A percentile compares a stretch with the other conserved stretches of the same genome.
Evolutionary conservation across 2,329 filamentous ascomycete species (phyloP).

Genomic region (Fusarium keratoplasticum): DNA sequence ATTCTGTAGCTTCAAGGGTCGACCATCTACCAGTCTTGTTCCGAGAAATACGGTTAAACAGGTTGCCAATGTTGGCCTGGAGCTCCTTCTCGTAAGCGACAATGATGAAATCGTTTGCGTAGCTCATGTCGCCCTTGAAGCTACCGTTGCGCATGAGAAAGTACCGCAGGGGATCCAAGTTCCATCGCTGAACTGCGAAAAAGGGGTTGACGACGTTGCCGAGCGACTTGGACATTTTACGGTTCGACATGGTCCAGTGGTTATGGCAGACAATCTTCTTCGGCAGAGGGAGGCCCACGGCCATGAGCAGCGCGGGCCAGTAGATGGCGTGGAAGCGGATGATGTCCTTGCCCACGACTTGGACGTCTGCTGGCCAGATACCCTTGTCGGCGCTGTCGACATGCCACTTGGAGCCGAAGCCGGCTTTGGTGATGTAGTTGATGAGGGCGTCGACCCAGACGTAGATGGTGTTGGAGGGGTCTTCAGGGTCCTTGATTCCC

Average conservation of each 20-base stretch:
- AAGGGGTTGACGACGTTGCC: conserved; percentile 97
- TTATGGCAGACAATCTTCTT: conserved; percentile 87
- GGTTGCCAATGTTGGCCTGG: conserved; percentile 82
- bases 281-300: conserved; percentile 82
- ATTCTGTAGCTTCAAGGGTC: conserved; percentile 66
- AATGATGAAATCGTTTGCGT: conserved; percentile 82
- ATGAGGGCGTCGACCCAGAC: conserved; percentile 97
- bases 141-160: conserved; percentile 87
- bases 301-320: conserved; percentile 97
- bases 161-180: conserved; percentile 87
- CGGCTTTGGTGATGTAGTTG: conserved; percentile 90
- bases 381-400: conserved; percentile 70
- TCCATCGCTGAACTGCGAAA: conserved; percentile 89
- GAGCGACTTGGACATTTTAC: conserved; percentile 96
- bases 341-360: conserved; percentile 97
- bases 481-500: conserved; percentile 90
- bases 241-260: conserved; percentile 92
- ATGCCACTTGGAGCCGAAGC: conserved; percentile 74
- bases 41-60: conserved; percentile 77
- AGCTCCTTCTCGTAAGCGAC: conserved; percentile 83
- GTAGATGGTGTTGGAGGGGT: conserved; percentile 90
- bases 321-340: conserved; percentile 96
- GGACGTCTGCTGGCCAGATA: conserved; percentile 91
- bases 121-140: conserved; percentile 82
- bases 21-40: conserved; percentile 72